Base-by-base conservation (phyloP, 768 basidiomycete genomes). In the Candolleomyces aberdarensis region DNA sequence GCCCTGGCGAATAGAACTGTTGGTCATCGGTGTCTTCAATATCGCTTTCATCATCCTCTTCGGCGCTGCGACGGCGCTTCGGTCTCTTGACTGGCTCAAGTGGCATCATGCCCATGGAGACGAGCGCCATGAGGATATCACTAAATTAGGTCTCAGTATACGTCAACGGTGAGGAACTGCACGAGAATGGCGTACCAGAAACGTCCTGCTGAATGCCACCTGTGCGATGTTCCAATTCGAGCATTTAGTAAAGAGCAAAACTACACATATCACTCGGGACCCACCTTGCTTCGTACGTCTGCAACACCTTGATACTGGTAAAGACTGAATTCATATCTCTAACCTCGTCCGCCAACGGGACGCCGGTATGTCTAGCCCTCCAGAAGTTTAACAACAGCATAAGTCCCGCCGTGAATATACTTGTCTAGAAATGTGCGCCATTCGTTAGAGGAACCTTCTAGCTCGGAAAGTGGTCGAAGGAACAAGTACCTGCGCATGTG, bases 301-400 rank as follows among this genome's bases (percentile, higher is more conserved):
- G 15, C 36, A 36, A 11, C 36, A 36, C 36, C 36, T 36, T 36
- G 36, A 36, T 36, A 36, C 36, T 36, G 36, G 36, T 36, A 36
- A 36, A 36, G 44, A 46, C 3, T 17, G 19, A 6, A 14, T 46
- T 17, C 17, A 46, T 46, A 9, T 17, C 44, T 79, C 71, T 77
- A 77, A 78, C 26, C 68, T 69, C 39, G 77, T 75, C 78, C 36
- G 10, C n/a, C 36, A 32, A 43, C 1, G 36, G 55, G 10, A 58
- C 52, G 50, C 36, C 53, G 47, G 1, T 36, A 36, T 36, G 55
- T 26, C 58, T 31, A 8, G 29, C 13, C 15, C 36, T 36, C 36
- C 36, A 36, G 36, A 36, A 36, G 36, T 36, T 36, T 11, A 36
- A 11, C 11, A 36, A 36, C 36, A 36, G 11, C 36, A 36, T 36